These are phyloP conservation scores for Nannochloris sp. DNA, from an alignment of 139 green algal genomes.

Conservation along the genomic window DNA sequence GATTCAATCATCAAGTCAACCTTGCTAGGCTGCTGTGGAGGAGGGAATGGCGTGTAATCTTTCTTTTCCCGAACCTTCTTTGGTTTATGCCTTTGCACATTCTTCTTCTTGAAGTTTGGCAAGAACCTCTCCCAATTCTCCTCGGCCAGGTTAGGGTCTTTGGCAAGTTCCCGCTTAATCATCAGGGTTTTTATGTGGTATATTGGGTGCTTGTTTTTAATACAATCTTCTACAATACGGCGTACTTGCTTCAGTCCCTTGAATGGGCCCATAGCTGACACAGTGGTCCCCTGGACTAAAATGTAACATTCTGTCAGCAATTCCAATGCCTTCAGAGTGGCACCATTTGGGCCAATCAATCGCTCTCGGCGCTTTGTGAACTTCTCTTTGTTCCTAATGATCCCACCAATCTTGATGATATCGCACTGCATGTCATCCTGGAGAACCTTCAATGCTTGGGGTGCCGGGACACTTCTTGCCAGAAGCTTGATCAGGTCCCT, in stretches of 20 bases:
- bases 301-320: constrained; percentile 97
- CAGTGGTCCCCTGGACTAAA: constrained; percentile 92
- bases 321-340: constrained; percentile 97
- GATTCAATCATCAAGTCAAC: constrained; percentile 81
- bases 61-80: constrained; percentile 63
- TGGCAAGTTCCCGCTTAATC: constrained; percentile 97
- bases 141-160: constrained; percentile 68
- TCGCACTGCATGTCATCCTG: constrained; percentile 92
- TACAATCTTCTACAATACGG: constrained; percentile 96
- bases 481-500: constrained; percentile 98
- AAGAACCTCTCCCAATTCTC: constrained; percentile 98
- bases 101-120: constrained; percentile 99
- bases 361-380: constrained; percentile 96
- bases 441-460: constrained; percentile 87
- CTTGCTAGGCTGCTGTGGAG: constrained; percentile 83
- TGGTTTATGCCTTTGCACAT: constrained; percentile 84
- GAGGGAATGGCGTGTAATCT: constrained; percentile 93
- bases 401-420: constrained; percentile 95
- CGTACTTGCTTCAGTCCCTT: constrained; percentile 86
- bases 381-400: constrained; percentile 92
- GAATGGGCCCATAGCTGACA: constrained; percentile 88
- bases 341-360: constrained; percentile 91
- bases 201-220: constrained; percentile 97
- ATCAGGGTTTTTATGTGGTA: constrained; percentile 99
- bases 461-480: constrained; percentile 80